phyloP scores from a whole-genome alignment of 23 red algal genomes.

The Gracilaria gracilis region DNA sequence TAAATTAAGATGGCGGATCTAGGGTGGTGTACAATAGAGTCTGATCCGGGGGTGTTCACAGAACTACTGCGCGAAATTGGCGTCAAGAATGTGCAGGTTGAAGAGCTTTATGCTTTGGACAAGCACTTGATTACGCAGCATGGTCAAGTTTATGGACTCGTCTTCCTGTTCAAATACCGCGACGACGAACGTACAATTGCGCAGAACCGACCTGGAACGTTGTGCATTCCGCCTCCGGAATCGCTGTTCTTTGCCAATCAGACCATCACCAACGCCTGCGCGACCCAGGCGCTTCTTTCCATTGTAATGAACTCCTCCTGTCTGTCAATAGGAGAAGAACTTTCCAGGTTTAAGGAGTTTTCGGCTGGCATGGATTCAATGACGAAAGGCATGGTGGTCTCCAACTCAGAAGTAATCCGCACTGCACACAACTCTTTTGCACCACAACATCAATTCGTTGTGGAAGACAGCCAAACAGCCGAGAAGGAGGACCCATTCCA shows the following conservation, averaged over 20 bases:
- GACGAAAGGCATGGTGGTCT: constrained; percentile 79
- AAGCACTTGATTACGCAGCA: constrained; percentile 28
- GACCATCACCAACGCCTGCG: constrained; percentile 90
- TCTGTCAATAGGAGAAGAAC: constrained; percentile 69
- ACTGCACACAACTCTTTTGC: constrained; percentile 75
- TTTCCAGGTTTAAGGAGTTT: constrained; percentile 74
- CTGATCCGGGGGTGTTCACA: constrained; percentile 94
- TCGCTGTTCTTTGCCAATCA: constrained; percentile 91
- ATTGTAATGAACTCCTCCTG: constrained; percentile 79
- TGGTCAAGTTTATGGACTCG: constrained; percentile 74
- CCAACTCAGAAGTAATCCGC: constrained; percentile 84
- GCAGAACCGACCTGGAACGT: constrained; percentile 25
- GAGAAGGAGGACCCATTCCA: constrained; percentile 94
- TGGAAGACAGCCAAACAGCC: constrained; percentile 35
- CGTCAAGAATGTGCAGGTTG: constrained; percentile 81
- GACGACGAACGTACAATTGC: constrained; percentile 44
- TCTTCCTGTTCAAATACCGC: constrained; percentile 97
- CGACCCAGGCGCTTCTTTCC: constrained; percentile 91
- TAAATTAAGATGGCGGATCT: constrained; percentile 25
- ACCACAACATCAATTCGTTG: constrained; percentile 51
- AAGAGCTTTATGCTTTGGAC: constrained; percentile 88
- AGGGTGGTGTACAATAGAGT: constrained; percentile 91
- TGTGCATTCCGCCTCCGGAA: constrained; percentile 34
- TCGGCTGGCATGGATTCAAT: constrained; percentile 78
- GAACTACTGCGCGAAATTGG: constrained; percentile 77